Evolutionary conservation across 352 stramenopile species (phyloP), one percentile per base, ranked within the genome.

Genomic region (Phytophthora rubi): DNA sequence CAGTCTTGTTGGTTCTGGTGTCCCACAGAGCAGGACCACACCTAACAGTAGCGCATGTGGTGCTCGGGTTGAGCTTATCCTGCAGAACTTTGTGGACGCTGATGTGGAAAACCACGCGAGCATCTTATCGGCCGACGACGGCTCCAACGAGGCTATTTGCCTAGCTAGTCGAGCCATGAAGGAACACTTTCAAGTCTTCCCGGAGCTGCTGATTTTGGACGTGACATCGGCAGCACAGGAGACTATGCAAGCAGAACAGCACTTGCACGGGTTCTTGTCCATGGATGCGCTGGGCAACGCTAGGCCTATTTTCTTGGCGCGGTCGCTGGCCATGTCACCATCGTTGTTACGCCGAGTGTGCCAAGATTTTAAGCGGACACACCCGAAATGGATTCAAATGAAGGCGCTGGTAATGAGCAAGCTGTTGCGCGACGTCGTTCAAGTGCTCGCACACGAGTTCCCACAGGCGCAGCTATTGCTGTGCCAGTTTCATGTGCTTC

Each of bases 81-180:
- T 92, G 4, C 85, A 92, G 61, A 73, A 81, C 37, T 92, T 92
- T 48, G 85, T 92, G n/a, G 78, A 90, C 44, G 76, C 76, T 1
- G 67, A 91, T 53, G 80, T 92, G 8, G 82, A 92, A 58, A 92
- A 92, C 71, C 85, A 92, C 69, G 85, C 85, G 59, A 92, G 85
- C 35, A 89, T 92, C 39, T 61, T 92, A 35, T 86, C 85, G 4
- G 85, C 75, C 3, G 85, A 90, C 59, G 85, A 92, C 54, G 85
- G 85, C 28, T 92, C 79, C 28, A 88, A 91, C 62, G 85, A 92
- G 55, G 81, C 82, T 7, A 90, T 91, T 66, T 92, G 85, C 59
- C 55, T 92, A 21, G 78, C 85, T n/a, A 91, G 75, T 63, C 87
- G 89, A 59, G 71, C 61, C 49, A 92, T 92, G 85, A 90, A 90